phyloP scores from a whole-genome alignment of 2,329 filamentous ascomycete species.

The Daldinia eschscholtzii region DNA sequence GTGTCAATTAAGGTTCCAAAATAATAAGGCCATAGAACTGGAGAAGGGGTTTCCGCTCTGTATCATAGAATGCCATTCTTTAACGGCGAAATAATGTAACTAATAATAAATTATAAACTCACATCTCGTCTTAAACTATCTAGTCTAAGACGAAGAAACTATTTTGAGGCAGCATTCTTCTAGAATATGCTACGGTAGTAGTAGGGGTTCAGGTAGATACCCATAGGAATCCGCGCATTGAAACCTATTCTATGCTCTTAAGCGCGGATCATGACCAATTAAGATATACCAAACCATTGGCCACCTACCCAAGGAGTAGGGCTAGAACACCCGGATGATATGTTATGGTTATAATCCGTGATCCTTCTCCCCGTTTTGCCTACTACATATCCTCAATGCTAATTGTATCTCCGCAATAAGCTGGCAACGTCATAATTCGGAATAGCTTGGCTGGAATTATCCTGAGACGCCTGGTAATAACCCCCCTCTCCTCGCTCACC shows the following conservation, averaged over 20 bases:
- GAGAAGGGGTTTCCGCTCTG: background rate
- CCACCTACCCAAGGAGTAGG: background rate
- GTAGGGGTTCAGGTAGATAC: no score
- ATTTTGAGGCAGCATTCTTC: background rate
- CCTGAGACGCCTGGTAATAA: background rate
- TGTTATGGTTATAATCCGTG: constrained; percentile 2
- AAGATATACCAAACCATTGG: background rate
- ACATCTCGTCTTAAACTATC: no score
- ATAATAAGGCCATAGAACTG: background rate
- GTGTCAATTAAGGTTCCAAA: background rate
- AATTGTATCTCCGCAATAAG: constrained; percentile 11
- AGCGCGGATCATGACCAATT: background rate
- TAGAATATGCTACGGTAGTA: background rate
- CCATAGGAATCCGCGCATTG: no score
- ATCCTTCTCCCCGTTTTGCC: constrained; percentile 5
- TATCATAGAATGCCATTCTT: constrained; percentile 2
- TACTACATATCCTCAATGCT: background rate
- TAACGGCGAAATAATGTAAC: background rate
- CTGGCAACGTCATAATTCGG: constrained; percentile 2
- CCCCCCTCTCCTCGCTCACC: constrained; percentile 25
- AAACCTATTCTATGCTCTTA: background rate
- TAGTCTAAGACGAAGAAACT: background rate
- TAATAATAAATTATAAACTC: background rate
- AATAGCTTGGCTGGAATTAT: constrained; percentile 13
- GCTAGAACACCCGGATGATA: constrained; percentile 10